These are phyloP conservation scores for Candida tallmaniae DNA, from an alignment of 805 yeast species.

Conservation along the genomic window DNA sequence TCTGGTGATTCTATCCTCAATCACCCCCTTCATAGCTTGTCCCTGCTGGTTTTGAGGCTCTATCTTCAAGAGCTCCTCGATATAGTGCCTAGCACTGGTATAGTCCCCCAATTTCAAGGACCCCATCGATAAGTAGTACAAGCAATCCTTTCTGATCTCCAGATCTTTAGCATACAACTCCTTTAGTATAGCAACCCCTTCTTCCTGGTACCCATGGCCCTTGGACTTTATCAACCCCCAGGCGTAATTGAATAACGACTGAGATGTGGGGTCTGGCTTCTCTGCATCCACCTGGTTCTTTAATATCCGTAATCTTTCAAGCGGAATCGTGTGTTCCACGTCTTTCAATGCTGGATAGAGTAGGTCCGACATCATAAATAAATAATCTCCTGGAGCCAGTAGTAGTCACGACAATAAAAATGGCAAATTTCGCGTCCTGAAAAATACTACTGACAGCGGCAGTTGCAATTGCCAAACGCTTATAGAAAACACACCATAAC, in stretches of 20 bases:
- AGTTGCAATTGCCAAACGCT: no score
- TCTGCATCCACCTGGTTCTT: slow-evolving; percentile 76
- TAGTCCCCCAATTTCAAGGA: slow-evolving; percentile 86
- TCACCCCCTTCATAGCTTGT: slow-evolving; percentile 59
- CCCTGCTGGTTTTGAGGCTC: slow-evolving; percentile 90
- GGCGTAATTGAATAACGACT: slow-evolving; percentile 87
- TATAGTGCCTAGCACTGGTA: slow-evolving; percentile 77
- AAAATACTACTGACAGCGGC: no score
- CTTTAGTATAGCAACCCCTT: slow-evolving; percentile 74
- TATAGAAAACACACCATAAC: no score
- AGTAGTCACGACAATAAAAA: no score
- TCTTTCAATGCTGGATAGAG: slow-evolving; percentile 40
- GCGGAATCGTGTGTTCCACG: slow-evolving; percentile 52
- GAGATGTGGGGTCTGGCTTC: slow-evolving; percentile 73
- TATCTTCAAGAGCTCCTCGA: slow-evolving; percentile 66
- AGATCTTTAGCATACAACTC: slow-evolving; percentile 73
- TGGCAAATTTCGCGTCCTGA: no score
- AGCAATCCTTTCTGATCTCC: slow-evolving; percentile 78
- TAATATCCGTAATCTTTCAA: slow-evolving; percentile 70
- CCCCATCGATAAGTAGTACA: slow-evolving; percentile 84
- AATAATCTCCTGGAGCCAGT: no score
- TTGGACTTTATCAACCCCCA: slow-evolving; percentile 89
- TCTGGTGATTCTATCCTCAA: slow-evolving; percentile 78
- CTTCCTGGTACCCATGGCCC: slow-evolving; percentile 58
- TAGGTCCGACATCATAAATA: slow-evolving; percentile 11